phyloP scores from a whole-genome alignment of 2,329 filamentous ascomycete species.

The Drechslerella dactyloides region DNA sequence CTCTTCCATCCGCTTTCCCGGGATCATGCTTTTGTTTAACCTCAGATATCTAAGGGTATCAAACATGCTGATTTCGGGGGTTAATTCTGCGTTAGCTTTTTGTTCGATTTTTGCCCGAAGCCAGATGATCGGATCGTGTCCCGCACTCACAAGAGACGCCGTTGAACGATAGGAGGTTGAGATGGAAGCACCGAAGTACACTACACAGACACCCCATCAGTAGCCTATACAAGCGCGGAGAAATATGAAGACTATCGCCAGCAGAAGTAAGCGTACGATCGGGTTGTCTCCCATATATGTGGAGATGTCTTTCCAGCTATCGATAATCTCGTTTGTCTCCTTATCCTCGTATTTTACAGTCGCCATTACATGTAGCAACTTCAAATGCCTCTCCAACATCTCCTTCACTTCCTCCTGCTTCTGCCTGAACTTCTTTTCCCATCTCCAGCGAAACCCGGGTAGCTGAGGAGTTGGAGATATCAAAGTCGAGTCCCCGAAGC shows the following conservation, averaged over 20 bases:
- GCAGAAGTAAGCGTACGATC: constrained; percentile 24
- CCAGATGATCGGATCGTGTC: neutral
- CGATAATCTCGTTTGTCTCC: constrained; percentile 32
- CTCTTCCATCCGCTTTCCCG: constrained; percentile 31
- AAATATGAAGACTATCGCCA: neutral
- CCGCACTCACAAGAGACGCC: constrained; percentile 42
- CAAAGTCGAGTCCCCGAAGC: constrained; percentile 8
- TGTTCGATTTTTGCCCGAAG: neutral
- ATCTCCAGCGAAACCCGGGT: constrained; percentile 33
- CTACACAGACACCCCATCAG: no score
- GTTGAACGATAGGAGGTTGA: constrained; percentile 27
- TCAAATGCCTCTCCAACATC: constrained; percentile 34
- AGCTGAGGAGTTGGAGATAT: constrained; percentile 16
- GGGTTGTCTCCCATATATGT: constrained; percentile 36
- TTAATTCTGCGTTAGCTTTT: neutral
- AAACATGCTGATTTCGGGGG: constrained; percentile 33
- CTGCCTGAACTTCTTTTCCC: constrained; percentile 35
- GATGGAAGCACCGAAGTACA: constrained; percentile 34
- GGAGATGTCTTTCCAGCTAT: constrained; percentile 43
- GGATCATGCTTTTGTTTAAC: constrained; percentile 16
- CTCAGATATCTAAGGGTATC: constrained; percentile 42
- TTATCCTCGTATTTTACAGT: constrained; percentile 43
- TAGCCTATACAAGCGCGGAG: no score
- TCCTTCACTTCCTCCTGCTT: constrained; percentile 37
- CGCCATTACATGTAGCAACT: constrained; percentile 44